Base-by-base conservation (phyloP, 2,329 filamentous ascomycete genomes). In the Zasmidium angulare region DNA sequence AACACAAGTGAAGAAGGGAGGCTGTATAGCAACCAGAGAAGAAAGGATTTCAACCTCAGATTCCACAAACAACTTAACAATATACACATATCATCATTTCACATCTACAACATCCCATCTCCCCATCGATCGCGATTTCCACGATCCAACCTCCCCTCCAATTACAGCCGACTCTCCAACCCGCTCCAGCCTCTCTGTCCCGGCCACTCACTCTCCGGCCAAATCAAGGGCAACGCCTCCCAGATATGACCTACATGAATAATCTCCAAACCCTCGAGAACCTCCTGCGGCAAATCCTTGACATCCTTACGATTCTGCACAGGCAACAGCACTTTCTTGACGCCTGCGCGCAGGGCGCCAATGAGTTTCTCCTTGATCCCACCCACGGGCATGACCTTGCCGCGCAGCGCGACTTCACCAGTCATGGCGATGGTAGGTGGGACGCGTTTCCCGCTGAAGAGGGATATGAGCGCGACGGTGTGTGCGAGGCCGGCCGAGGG, bases 331-430 rank as follows among this genome's bases (percentile, higher is more conserved):
- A 99, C 93, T 29, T 91, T 93, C 82, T 96, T 96, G 62, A 99
- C 93, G 24, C 95, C 95, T 1, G 95, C 95, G 56, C 93, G 85
- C 72, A 96, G 81, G 9, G 95, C 95, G 21, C 95, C 95, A 72
- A 99, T 98, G 55, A 98, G 82, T 77, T 99, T 99, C 84, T 99
- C 93, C 78, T 98, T 97, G 79, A 99, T 98, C 19, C 95, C 95
- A 55, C 95, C 95, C 36, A 99, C 95, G 23, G 93, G 91, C 77
- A 95, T 91, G 58, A 99, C 89, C 65, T 92, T 87, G 21, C 95
- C 95, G 46, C 95, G 86, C 23, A 99, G 85, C 58, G 89, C 91
- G 62, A 89, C 78, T 70, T 89, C 86, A 9, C 86, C 86, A 0
- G 95, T 99, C 95, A 99, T 99, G 47, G 95, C 95, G 75, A 99